Evolutionary conservation across 176 grass and related monocot genomes (phyloP), one percentile per base, ranked within the genome.

Genomic region (Avena sativa): DNA sequence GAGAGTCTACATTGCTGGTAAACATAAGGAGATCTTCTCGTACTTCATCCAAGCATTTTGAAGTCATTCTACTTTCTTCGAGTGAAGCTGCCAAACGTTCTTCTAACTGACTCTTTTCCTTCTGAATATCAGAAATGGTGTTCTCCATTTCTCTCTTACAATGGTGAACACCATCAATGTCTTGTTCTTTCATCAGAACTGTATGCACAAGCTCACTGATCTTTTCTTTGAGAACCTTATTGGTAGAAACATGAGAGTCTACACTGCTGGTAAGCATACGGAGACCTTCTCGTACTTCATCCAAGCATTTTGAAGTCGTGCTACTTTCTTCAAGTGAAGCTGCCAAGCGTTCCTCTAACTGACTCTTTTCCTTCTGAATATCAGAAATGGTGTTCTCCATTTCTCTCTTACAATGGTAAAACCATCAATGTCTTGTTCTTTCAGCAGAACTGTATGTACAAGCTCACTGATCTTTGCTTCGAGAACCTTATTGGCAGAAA

Each of bases 1-100:
- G 71, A 47, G 71, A 74, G 16, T 74, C 71, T 51, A 74, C 71
- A 74, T n/a, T 74, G 71, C 71, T 74, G 71, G n/a, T 74, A 26
- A 74, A 46, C 71, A 28, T 47, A 50, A 74, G 21, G 5, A 74
- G n/a, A 28, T 51, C 71, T 74, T 74, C 46, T 2, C 71, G 71
- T 2, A 47, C 46, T 74, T 50, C 71, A 50, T 51, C 71, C 21
- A 74, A 74, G 12, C 71, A 74, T 74, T 74, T 74, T 74, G 71
- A 74, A 51, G 71, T 74, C 46, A 50, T 74, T 12, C 46, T 74
- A 51, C 46, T 74, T 74, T 74, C 71, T 74, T 74, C 46, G 50
- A 74, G 71, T 74, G 71, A 26, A 14, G 47, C 21, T 74, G 71
- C 71, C 71, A 74, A 51, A 74, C 71, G 71, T 74, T 74, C 71